Evolutionary conservation across 78 protist species (phyloP), one percentile per base, ranked within the genome.

Genomic region (Dictyostelium brefeldianum): DNA sequence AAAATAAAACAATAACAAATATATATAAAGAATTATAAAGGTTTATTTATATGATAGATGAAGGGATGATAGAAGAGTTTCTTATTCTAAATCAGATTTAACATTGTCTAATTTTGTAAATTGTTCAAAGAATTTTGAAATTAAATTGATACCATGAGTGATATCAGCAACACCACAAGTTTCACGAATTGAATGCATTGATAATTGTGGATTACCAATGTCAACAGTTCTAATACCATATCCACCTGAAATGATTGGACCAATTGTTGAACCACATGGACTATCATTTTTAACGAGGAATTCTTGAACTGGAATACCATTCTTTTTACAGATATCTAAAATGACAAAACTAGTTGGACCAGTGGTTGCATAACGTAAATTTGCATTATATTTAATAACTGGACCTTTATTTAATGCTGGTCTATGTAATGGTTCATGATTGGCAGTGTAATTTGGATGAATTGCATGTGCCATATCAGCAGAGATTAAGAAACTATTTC

Each of bases 391-490:
- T 97, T 98, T 98, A 71, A 98, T 96, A 47, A 95, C 98, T 10
- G 94, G 80, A 41, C 99, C 99, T 27, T 18, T 15, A 95, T 98
- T 95, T 50, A 98, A 4, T n/a, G 46, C 67, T 41, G 99, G 99
- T 54, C 95, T 79, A 81, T 96, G 98, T n/a, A 91, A 71, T 70
- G 62, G 89, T 70, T 98, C 98, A 90, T 98, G 99, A 96, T 95
- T 89, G 43, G 78, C 89, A 0, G 95, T 6, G 90, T 98, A 98
- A 96, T 98, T 98, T 36, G 99, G 99, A 92, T 99, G 99, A 7
- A 98, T 87, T 7, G 99, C 99, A 67, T 99, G 99, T 0, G 99
- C 99, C 95, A 95, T 96, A 82, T 99, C 99, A 18, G 97, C 98
- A 11, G 98, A 89, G 64, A 99, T 1, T 31, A 96, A 25, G 75